Conservation (phyloP, 2,329 filamentous ascomycete genomes). For the Gnomoniopsis sp. region DNA sequence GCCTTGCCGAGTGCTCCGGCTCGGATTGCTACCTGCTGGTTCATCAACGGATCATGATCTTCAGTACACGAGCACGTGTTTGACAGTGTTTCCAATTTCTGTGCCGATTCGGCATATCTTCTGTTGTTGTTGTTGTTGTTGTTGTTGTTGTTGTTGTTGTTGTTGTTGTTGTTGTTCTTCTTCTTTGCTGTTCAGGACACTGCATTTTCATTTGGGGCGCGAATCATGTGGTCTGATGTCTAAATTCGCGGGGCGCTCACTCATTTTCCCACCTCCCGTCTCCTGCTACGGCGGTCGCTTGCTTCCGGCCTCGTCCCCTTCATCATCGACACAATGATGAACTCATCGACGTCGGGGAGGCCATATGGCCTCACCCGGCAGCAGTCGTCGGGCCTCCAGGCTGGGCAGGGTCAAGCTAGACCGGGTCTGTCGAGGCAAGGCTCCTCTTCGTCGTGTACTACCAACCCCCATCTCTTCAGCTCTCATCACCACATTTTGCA, state of each 20-base stretch:
- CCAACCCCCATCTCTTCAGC: constrained; percentile 10
- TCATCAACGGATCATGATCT: neutral
- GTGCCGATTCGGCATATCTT: neutral
- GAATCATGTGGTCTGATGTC: neutral
- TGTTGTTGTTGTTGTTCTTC: neutral
- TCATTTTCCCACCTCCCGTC: neutral
- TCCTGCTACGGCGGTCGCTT: neutral
- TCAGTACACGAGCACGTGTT: neutral
- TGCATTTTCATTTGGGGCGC: neutral
- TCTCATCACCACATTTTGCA: constrained; percentile 11
- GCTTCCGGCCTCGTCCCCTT: neutral
- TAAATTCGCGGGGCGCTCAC: neutral
- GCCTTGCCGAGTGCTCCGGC: constrained; percentile 7
- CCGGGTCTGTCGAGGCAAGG: constrained; percentile 16
- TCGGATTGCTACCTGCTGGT: constrained; percentile 14
- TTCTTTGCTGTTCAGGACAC: neutral
- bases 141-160: no score
- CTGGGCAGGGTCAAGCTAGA: constrained; percentile 3
- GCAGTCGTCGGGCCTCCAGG: constrained; percentile 13
- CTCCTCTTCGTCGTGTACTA: constrained; percentile 16
- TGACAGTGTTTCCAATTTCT: neutral
- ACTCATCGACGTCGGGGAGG: constrained; percentile 14
- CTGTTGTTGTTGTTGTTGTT: neutral
- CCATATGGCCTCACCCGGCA: constrained; percentile 17
- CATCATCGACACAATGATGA: constrained; percentile 9